Percentiles rank a stretch among this genome's conserved stretches.
Conservation (phyloP, 208 protist species). For the Wallacemonas sp. region DNA sequence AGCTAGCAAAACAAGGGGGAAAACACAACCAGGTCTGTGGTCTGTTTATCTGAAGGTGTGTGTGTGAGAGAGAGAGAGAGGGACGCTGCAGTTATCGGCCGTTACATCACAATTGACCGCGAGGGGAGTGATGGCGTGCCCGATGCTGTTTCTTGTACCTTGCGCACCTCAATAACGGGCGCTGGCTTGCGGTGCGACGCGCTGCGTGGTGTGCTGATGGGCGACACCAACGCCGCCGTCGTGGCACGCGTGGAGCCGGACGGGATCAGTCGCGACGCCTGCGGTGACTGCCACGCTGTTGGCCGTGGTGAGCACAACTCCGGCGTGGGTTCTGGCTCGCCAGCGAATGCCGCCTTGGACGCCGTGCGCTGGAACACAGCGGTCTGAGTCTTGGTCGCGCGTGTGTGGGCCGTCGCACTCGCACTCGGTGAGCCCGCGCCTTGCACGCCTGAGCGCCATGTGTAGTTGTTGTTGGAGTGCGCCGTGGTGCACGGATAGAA, state of each 20-base stretch:
- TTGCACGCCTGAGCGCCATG: background rate
- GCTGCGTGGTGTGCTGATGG: background rate
- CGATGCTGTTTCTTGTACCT: too few species aligned
- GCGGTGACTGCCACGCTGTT: background rate
- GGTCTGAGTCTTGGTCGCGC: background rate
- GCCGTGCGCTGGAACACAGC: background rate
- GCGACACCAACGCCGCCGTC: slow-evolving; percentile 7
- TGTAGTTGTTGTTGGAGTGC: slow-evolving; percentile 15
- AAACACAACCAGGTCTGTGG: too few species aligned
- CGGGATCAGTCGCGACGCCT: background rate
- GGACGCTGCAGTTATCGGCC: background rate
- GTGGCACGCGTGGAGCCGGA: slow-evolving; percentile 5
- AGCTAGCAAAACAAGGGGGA: background rate
- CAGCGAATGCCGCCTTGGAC: background rate
- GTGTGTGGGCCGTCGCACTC: too few species aligned
- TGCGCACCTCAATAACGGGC: slow-evolving; percentile 2
- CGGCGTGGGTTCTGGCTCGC: background rate
- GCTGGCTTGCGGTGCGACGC: slow-evolving; percentile 14
- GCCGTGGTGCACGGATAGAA: slow-evolving; percentile 28
- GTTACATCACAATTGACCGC: too few species aligned
- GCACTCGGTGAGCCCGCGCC: too few species aligned
- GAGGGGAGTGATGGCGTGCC: too few species aligned
- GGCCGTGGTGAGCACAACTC: slow-evolving; percentile 10
- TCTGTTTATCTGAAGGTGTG: too few species aligned
- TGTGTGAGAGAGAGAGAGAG: slow-evolving; percentile 21